Base-by-base conservation (phyloP, 345 rosid genomes). In the Xanthoceras sorbifolium region DNA sequence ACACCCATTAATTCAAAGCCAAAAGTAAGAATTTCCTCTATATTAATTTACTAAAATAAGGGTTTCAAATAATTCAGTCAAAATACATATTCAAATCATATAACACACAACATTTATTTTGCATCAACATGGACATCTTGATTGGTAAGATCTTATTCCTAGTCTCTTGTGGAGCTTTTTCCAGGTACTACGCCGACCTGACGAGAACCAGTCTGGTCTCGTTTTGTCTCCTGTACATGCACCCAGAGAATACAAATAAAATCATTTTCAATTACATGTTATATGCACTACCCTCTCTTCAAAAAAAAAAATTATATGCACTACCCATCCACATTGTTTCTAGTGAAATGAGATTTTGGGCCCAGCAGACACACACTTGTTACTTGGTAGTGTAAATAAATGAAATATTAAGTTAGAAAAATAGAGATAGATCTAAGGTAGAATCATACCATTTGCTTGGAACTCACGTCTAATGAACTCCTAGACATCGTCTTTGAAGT, bases 391-490 rank as follows among this genome's bases (percentile, higher is more conserved):
- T 32, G 4, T 12, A 31, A 44, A n/a, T n/a, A 26, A 22, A 54
- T 20, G 8, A n/a, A 48, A 20, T 15, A 10, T 44, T 0, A 17
- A 1, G 6, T 42, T 42, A 9, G 11, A 9, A 42, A 9, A 42
- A 9, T 42, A 1, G 40, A 5, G 40, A 6, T 36, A 36, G 11
- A 73, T 0, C n/a, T n/a, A n/a, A 18, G 22, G 3, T 38, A 67
- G 50, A 32, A 69, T 20, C 44, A 38, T 78, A 70, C 81, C 81
- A 69, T 62, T 17, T 77, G 78, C 59, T 78, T 82, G 52, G 55
- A 44, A 71, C 77, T 73, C 40, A 28, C 38, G 70, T 82, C 79
- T 8, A 57, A 31, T 20, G 82, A 75, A 62, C 36, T 78, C 77
- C 54, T 82, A 1, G 77, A 28, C 50, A 71, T 64, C 64, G 67